phyloP scores from a whole-genome alignment of 768 basidiomycete species.

The Astraeus odoratus region DNA sequence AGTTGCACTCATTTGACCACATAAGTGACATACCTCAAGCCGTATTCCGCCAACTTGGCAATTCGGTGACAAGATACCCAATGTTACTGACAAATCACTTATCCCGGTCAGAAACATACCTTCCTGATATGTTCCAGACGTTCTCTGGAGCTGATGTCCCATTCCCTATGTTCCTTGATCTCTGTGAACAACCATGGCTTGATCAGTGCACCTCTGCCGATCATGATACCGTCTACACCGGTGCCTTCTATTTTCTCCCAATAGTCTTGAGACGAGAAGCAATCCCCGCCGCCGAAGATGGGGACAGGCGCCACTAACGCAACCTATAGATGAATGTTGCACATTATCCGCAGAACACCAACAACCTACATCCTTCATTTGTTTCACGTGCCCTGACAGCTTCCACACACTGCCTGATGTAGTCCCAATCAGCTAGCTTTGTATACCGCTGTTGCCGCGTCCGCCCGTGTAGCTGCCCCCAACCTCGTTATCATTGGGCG shows the following conservation, averaged over 20 bases:
- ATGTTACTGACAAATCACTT: not conserved
- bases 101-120: conserved; percentile 32
- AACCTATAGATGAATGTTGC: conserved; percentile 1
- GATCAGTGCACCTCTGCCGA: conserved; percentile 90
- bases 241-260: conserved; percentile 68
- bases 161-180: conserved; percentile 85
- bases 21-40: conserved; percentile 51
- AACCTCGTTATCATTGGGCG: not conserved
- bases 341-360: not conserved
- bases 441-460: conserved; percentile 94
- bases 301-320: conserved; percentile 71
- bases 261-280: conserved; percentile 82
- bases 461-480: conserved; percentile 81
- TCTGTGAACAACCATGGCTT: conserved; percentile 98
- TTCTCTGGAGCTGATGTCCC: conserved; percentile 88
- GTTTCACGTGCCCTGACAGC: conserved; percentile 65
- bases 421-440: conserved; percentile 89
- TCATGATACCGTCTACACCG: conserved; percentile 94
- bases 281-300: conserved; percentile 95
- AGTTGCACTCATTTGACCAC: not conserved
- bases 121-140: conserved; percentile 72
- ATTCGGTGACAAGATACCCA: conserved; percentile 2
- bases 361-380: conserved; percentile 60
- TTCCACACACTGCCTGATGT: conserved; percentile 82
- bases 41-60: conserved; percentile 75